Conservation (phyloP, 176 grass and related monocot genomes). For the Zea mays region DNA sequence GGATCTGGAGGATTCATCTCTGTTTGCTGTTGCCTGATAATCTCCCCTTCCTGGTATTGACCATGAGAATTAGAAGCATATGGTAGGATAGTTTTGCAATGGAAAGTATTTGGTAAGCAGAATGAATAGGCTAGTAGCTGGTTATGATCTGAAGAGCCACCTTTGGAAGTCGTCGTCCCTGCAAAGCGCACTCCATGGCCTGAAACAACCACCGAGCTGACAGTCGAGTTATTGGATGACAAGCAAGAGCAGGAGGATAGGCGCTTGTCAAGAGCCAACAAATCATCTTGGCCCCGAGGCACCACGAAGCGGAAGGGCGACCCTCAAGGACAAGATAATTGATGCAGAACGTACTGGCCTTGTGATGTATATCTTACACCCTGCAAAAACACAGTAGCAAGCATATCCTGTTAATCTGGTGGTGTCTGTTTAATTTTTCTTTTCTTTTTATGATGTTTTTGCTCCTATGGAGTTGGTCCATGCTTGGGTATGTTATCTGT, state of each 20-base stretch:
- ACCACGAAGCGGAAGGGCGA: too few relatives aligned
- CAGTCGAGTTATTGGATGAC: conserved; percentile 25
- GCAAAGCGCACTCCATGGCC: conserved; percentile 92
- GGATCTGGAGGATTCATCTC: too few relatives aligned
- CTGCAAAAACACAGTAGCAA: conserved; percentile 37
- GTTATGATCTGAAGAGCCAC: not conserved
- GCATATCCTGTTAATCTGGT: conserved; percentile 33
- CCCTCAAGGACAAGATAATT: conserved; percentile 30
- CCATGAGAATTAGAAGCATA: too few relatives aligned
- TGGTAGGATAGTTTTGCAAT: too few relatives aligned
- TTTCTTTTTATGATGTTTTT: conserved; percentile 41
- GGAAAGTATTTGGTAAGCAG: too few relatives aligned
- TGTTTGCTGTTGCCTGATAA: too few relatives aligned
- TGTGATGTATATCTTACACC: conserved; percentile 48
- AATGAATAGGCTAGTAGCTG: too few relatives aligned
- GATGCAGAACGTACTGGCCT: conserved; percentile 35
- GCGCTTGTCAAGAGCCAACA: conserved; percentile 51
- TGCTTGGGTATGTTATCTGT: conserved; percentile 25
- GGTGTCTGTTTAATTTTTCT: conserved; percentile 27
- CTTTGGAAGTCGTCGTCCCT: conserved; percentile 71
- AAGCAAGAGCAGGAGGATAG: conserved; percentile 60
- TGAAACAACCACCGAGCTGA: conserved; percentile 48
- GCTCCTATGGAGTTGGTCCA: conserved; percentile 5
- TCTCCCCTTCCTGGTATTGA: too few relatives aligned
- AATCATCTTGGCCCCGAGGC: conserved; percentile 17